Base-by-base conservation (phyloP, 2,329 filamentous ascomycete genomes). In the Claviceps paspali region DNA sequence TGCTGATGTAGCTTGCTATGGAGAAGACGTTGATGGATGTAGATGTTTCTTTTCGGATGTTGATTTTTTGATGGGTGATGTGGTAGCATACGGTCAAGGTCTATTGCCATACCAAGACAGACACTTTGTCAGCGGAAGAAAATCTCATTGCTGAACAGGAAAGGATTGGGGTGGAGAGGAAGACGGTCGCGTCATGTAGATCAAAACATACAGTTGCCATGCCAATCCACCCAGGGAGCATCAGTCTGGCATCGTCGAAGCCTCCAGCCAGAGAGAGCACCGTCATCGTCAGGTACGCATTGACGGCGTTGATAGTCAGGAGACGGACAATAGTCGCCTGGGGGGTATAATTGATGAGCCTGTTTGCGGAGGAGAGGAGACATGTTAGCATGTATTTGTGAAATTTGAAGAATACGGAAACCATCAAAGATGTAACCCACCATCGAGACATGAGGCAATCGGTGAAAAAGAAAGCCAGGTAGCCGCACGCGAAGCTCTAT, bases 361-460 rank as follows among this genome's bases (percentile, higher is more conserved):
- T 82, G 41, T 17, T 33, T 17, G 14, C 8, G n/a, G 18, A 12
- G 14, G 22, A 24, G 36, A 12, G 17, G n/a, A 38, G 33, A n/a
- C n/a, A n/a, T 28, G 14, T n/a, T 11, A 26, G 4, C 8, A 7
- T 22, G n/a, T n/a, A n/a, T n/a, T n/a, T n/a, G n/a, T n/a, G n/a
- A n/a, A n/a, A n/a, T n/a, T n/a, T n/a, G n/a, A n/a, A n/a, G n/a
- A n/a, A n/a, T n/a, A n/a, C n/a, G n/a, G n/a, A n/a, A n/a, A n/a
- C n/a, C n/a, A n/a, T n/a, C n/a, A n/a, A n/a, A 22, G 5, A 8
- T 22, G 21, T 22, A 8, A 59, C 67, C 31, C 52, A 82, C 79
- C 82, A 87, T 59, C 82, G 67, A 43, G 80, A 85, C 81, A 87
- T 86, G 49, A 87, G 70, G 57, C 81, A 84, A 59, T 87, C 82